These are phyloP conservation scores for Neurospora hispaniola DNA, from an alignment of 495 filamentous ascomycete species.

Conservation along the genomic window DNA sequence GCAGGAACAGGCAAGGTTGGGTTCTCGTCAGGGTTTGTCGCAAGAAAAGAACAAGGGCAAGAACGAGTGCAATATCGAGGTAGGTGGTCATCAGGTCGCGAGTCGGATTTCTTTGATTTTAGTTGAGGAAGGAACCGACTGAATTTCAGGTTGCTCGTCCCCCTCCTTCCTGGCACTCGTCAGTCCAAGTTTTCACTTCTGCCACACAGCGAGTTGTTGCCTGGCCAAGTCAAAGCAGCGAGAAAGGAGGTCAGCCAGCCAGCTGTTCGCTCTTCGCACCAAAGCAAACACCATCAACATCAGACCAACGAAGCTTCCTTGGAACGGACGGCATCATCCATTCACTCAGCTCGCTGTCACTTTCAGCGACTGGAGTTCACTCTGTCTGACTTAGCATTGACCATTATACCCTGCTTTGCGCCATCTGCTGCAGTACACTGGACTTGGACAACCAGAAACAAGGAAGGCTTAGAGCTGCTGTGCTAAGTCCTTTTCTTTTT, in stretches of 20 bases:
- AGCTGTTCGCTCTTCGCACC: not conserved
- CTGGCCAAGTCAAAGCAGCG: not conserved
- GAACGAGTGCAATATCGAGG: not conserved
- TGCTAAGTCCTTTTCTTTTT: constrained; percentile 2
- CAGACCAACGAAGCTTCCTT: not conserved
- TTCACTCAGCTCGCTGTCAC: not conserved
- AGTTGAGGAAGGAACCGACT: not conserved
- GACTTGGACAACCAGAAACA: not conserved
- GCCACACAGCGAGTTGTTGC: not conserved
- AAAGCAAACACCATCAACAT: not conserved
- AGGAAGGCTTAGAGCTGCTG: not conserved
- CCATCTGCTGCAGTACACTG: not conserved
- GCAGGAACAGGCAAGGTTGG: not conserved
- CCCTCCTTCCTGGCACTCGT: not conserved
- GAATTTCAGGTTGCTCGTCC: not conserved
- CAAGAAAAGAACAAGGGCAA: not conserved
- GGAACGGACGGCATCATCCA: not conserved
- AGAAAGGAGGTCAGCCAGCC: not conserved
- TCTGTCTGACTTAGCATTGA: constrained; percentile 2
- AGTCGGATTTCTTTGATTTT: not conserved
- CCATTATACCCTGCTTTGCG: constrained; percentile 18
- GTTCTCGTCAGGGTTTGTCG: not conserved
- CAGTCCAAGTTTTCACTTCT: not conserved
- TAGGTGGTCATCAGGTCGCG: not conserved
- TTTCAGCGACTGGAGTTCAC: not conserved